Conservation (phyloP, 2,329 filamentous ascomycete genomes). For the Aulographum hederae region DNA sequence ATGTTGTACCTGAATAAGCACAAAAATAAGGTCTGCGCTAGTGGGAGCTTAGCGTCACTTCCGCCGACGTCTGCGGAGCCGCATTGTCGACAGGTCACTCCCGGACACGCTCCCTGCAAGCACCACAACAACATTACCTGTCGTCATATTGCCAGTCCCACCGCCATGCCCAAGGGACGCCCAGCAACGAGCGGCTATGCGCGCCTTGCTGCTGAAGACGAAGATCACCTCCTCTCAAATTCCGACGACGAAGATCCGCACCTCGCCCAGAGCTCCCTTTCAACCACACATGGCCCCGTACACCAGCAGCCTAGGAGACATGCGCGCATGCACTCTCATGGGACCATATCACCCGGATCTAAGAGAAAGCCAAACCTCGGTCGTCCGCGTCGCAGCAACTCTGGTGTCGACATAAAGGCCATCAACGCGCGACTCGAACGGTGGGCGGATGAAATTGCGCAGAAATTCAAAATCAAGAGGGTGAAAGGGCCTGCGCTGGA, state of each 20-base stretch:
- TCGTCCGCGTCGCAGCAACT: constrained; percentile 43
- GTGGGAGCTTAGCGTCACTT: too few relatives aligned
- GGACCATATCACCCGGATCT: background rate
- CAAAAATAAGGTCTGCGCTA: too few relatives aligned
- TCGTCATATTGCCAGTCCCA: too few relatives aligned
- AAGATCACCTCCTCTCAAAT: constrained; percentile 21
- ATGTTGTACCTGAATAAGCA: too few relatives aligned
- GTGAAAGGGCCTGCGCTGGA: constrained; percentile 57
- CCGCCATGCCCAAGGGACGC: constrained; percentile 14
- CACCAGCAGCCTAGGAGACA: constrained; percentile 23
- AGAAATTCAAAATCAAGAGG: constrained; percentile 79
- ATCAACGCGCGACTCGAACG: constrained; percentile 90
- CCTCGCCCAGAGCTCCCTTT: constrained; percentile 15
- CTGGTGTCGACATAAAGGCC: constrained; percentile 90
- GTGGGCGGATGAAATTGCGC: constrained; percentile 96
- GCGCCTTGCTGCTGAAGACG: constrained; percentile 32
- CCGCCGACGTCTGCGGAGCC: too few relatives aligned
- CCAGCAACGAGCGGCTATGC: constrained; percentile 31
- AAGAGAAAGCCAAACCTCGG: background rate
- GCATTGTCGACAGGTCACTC: too few relatives aligned
- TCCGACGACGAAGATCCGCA: constrained; percentile 20
- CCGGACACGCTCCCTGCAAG: too few relatives aligned
- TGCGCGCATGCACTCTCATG: constrained; percentile 20
- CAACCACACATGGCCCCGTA: constrained; percentile 26
- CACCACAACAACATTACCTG: too few relatives aligned